A percentile compares a stretch with the other conserved stretches of the same genome.
These are phyloP conservation scores for Flaveria trinervia DNA, from an alignment of 129 eudicot species.

Conservation along the genomic window DNA sequence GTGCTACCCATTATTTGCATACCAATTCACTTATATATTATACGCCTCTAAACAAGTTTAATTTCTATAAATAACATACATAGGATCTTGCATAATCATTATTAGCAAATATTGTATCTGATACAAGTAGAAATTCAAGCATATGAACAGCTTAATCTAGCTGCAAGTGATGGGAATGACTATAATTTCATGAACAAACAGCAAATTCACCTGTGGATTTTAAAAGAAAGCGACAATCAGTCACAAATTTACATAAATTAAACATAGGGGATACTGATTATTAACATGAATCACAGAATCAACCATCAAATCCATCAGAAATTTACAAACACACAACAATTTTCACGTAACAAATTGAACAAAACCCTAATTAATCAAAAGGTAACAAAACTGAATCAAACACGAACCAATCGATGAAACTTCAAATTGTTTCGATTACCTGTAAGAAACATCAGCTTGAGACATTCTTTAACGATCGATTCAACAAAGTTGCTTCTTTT, in stretches of 20 bases:
- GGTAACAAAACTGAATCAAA: too few relatives aligned
- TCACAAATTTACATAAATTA: neutral
- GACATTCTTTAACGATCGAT: constrained; percentile 38
- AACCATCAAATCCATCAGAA: neutral
- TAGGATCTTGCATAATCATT: neutral
- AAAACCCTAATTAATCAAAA: too few relatives aligned
- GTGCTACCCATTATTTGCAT: too few relatives aligned
- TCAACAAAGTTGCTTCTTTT: constrained; percentile 1
- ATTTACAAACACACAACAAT: neutral
- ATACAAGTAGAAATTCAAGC: neutral
- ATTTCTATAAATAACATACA: too few relatives aligned
- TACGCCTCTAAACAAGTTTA: too few relatives aligned
- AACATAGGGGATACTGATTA: neutral
- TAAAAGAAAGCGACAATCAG: neutral
- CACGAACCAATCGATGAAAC: too few relatives aligned
- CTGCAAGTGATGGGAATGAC: neutral
- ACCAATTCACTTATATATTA: too few relatives aligned
- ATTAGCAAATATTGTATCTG: neutral
- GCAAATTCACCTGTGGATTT: neutral
- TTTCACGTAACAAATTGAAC: neutral
- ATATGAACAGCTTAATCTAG: constrained; percentile 7
- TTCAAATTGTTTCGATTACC: too few relatives aligned
- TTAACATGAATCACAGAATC: neutral
- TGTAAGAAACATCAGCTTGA: constrained; percentile 36
- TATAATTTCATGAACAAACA: constrained; percentile 11